Evolutionary conservation across 805 yeast genomes (phyloP), one percentile per base, ranked within the genome.

Genomic region (Candida tammaniensis): DNA sequence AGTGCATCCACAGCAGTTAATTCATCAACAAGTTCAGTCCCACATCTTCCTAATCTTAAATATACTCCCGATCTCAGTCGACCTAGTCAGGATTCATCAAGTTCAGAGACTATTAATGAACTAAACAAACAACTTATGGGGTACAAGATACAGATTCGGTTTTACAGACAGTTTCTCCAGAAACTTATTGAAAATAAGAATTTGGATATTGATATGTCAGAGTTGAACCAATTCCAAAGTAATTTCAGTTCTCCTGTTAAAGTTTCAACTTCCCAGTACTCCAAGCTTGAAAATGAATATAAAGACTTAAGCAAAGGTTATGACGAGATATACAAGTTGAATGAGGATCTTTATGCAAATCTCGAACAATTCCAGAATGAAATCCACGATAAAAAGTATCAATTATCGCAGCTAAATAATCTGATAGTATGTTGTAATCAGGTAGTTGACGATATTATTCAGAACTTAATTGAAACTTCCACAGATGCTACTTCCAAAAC

Each of bases 161-260:
- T 65, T 30, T 61, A 64, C 52, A 62, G 61, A 42, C 60, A 61
- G 36, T 65, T 66, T 32, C 45, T 68, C 3, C 71, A 64, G 31
- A 59, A 57, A 30, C 33, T 67, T 7, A 57, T 65, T 2, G 61
- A 52, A 33, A 50, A 48, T 29, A 37, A 38, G 12, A 33, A 27
- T n/a, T 17, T 30, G 10, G 38, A 33, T 21, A 13, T 33, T 3
- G 43, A 39, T 19, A 20, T 34, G 7, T 23, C 35, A 15, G 43
- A 43, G 16, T 22, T 43, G 13, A 24, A 17, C n/a, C 40, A 39
- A 13, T 31, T 43, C 15, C 32, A 33, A 14, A 21, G n/a, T 22
- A 26, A 26, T 11, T n/a, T n/a, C n/a, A n/a, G n/a, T n/a, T n/a
- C 35, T 9, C 9, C 27, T n/a, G 12, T 31, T 20, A 35, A 35